Evolutionary conservation across 2,329 filamentous ascomycete species (phyloP), one percentile per base, ranked within the genome.

Genomic region (Botryosphaeria dothidea): DNA sequence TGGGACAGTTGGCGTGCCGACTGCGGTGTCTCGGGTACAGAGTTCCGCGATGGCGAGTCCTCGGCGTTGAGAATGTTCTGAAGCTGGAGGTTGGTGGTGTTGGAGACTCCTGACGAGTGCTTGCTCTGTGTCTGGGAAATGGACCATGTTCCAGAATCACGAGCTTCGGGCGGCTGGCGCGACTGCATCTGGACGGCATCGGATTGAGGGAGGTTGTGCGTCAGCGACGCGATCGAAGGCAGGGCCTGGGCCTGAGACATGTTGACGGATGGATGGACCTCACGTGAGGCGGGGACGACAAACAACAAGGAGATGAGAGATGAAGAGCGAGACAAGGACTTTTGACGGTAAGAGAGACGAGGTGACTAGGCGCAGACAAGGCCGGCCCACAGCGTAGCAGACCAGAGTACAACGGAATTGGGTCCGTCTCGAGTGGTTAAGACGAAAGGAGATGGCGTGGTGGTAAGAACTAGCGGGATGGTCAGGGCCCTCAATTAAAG

Each of bases 71-170:
- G 74, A 21, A 84, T 77, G 1, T 81, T 83, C 49, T 81, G 79
- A 13, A 84, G 75, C 65, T 83, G 81, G n/a, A 83, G 73, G 34
- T 80, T 80, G 73, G 78, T 78, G 64, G 71, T 78, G 71, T 79
- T 82, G 43, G 79, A 72, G 68, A 81, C 72, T 68, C 77, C 77
- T 66, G 77, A 78, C 17, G 78, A 79, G 66, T 80, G 62, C 73
- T 73, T 76, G 85, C 85, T 82, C 72, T 85, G 84, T 74, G 84
- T 85, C 70, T 84, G 84, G 66, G 84, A 83, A 70, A 85, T 83
- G 62, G 84, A 85, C 84, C 84, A 87, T 72, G 83, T 85, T 66
- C 85, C 84, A 23, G 85, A 87, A 72, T 86, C 85, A 66, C 85
- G 82, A 71, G 84, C 81, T 66, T 77, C 74, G 3, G 74, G 71